phyloP scores from a whole-genome alignment of 257 asterid species.

The Nicotiana noctiflora region DNA sequence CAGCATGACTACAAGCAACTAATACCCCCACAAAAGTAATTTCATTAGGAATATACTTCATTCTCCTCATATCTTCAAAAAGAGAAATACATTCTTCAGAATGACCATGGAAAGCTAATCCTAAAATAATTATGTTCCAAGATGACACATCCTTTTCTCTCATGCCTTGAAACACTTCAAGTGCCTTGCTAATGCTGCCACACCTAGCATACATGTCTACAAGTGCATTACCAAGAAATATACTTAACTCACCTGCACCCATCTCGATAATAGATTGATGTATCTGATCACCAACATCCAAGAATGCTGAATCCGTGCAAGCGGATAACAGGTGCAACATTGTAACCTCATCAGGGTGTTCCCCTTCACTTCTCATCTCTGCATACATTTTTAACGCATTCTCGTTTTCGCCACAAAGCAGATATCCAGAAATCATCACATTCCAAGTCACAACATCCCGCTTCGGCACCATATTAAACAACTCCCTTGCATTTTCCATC shows the following conservation, averaged over 20 bases:
- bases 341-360: constrained; percentile 57
- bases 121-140: constrained; percentile 57
- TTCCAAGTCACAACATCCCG: constrained; percentile 73
- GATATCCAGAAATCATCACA: constrained; percentile 59
- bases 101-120: constrained; percentile 53
- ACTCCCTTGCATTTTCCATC: constrained; percentile 51
- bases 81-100: constrained; percentile 42
- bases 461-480: constrained; percentile 43
- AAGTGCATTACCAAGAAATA: constrained; percentile 53
- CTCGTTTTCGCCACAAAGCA: constrained; percentile 32
- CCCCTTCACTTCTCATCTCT: constrained; percentile 42
- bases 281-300: constrained; percentile 59
- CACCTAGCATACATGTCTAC: constrained; percentile 77
- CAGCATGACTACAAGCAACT: constrained; percentile 61
- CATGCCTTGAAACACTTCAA: constrained; percentile 42
- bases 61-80: constrained; percentile 62
- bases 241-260: constrained; percentile 30
- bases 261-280: constrained; percentile 39
- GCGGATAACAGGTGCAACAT: constrained; percentile 69
- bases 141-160: constrained; percentile 50
- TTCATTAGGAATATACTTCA: constrained; percentile 40
- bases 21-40: constrained; percentile 56
- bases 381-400: constrained; percentile 52
- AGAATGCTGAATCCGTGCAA: constrained; percentile 52
- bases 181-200: constrained; percentile 49